Evolutionary conservation across 2,329 filamentous ascomycete genomes (phyloP), one percentile per base, ranked within the genome.

Genomic region (Myriangium duriaei): DNA sequence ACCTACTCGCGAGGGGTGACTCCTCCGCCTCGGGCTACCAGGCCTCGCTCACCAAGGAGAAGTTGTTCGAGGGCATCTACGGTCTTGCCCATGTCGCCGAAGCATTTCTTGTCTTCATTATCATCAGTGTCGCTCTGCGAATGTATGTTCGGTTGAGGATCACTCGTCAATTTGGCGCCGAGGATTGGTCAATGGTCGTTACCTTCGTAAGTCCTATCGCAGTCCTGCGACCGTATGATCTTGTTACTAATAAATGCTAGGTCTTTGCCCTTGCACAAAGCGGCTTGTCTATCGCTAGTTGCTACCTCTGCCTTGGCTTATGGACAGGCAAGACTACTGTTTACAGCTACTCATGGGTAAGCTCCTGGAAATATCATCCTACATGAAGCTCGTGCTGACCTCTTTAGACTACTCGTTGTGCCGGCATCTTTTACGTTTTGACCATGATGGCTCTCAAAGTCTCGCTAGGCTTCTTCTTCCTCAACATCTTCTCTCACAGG

Each of bases 381-480:
- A n/a, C n/a, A n/a, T n/a, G n/a, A n/a, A n/a, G n/a, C n/a, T n/a
- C n/a, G n/a, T n/a, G n/a, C n/a, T n/a, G n/a, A n/a, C n/a, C n/a
- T 26, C 7, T n/a, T 26, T n/a, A 26, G 21, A 26, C 21, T n/a
- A n/a, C n/a, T n/a, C 21, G 21, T 26, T 26, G 21, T n/a, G 30
- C 36, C 11, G 29, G 29, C 13, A 16, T 39, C 4, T 59, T 63
- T 40, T 72, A 71, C 46, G 61, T 66, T 10, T 47, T 65, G 39
- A 59, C 59, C 6, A 65, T 58, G 19, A 57, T 61, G 30, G 49
- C 63, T 10, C 58, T 66, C 32, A 69, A 68, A 42, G 55, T 68
- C 15, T 64, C 68, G 1, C 64, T 72, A 32, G 65, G 57, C 9
- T 52, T 67, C 16, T 67, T 70, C 40, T 60, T 71, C 32, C 61